Conservation (phyloP, 306 rosid genomes). For the Spatholobus suberectus region DNA sequence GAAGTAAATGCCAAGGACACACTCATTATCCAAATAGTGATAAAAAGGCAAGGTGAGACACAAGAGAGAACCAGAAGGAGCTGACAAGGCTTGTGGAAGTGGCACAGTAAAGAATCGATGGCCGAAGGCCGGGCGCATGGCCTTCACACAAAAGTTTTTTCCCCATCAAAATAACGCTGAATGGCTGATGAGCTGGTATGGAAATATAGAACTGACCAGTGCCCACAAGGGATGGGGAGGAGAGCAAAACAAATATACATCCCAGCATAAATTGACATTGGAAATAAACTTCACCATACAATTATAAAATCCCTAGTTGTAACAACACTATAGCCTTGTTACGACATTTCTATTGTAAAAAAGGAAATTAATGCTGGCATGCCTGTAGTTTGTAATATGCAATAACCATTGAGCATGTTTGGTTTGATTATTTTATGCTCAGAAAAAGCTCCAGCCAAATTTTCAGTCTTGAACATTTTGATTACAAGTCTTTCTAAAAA, state of each 20-base stretch:
- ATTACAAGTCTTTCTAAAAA: constrained; percentile 12
- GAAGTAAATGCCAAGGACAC: too few species aligned
- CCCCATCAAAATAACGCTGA: constrained; percentile 7
- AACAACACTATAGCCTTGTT: constrained; percentile 13
- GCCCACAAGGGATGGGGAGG: background rate
- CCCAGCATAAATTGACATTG: constrained; percentile 19
- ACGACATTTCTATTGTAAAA: background rate
- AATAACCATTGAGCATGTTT: constrained; percentile 17
- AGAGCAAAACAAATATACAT: background rate
- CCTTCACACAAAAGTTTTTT: constrained; percentile 19
- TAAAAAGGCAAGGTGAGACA: too few species aligned
- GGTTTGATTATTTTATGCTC: background rate
- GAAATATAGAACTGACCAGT: constrained; percentile 8
- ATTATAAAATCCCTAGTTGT: background rate
- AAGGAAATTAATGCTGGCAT: background rate
- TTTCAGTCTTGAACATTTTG: constrained; percentile 1
- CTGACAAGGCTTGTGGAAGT: too few species aligned
- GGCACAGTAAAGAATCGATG: too few species aligned
- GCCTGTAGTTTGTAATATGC: background rate
- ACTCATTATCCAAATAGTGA: too few species aligned
- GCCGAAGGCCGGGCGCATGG: too few species aligned
- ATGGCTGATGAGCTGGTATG: background rate
- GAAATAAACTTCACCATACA: background rate
- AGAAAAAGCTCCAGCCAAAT: background rate
- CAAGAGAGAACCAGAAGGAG: too few species aligned